Conservation (phyloP, 2,329 filamentous ascomycete species). For the Cercospora janseana region DNA sequence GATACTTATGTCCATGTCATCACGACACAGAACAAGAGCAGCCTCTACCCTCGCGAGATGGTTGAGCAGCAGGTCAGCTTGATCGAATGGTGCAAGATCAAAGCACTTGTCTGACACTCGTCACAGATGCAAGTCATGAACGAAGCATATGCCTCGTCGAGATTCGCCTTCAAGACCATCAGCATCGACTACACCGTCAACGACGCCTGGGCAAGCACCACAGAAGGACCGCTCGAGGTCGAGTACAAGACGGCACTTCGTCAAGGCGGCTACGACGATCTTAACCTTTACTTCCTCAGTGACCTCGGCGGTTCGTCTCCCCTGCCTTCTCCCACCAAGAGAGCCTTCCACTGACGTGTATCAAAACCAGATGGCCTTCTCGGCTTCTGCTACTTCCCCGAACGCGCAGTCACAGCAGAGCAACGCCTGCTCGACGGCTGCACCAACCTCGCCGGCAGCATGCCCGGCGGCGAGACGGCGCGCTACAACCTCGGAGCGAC, state of each 20-base stretch:
- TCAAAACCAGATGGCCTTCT: constrained; percentile 20
- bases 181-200: constrained; percentile 51
- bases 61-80: constrained; percentile 21
- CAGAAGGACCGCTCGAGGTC: constrained; percentile 39
- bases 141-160: constrained; percentile 46
- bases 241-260: constrained; percentile 54
- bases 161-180: constrained; percentile 46
- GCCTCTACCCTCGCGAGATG: constrained; percentile 40
- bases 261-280: constrained; percentile 50
- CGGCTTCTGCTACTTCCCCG: constrained; percentile 29
- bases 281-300: constrained; percentile 58
- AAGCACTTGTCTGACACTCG: neutral
- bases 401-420: constrained; percentile 43
- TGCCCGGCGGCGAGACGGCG: constrained; percentile 49
- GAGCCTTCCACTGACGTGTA: neutral
- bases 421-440: constrained; percentile 50
- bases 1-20: constrained; percentile 43
- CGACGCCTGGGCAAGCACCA: constrained; percentile 50
- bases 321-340: neutral
- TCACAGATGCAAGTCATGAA: constrained; percentile 39
- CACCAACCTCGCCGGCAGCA: constrained; percentile 53
- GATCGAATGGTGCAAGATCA: neutral
- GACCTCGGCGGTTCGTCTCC: constrained; percentile 37
- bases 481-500: constrained; percentile 45
- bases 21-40: constrained; percentile 34